phyloP scores from a whole-genome alignment of 169 alveolate genomes.

The Miamiensis avidus region DNA sequence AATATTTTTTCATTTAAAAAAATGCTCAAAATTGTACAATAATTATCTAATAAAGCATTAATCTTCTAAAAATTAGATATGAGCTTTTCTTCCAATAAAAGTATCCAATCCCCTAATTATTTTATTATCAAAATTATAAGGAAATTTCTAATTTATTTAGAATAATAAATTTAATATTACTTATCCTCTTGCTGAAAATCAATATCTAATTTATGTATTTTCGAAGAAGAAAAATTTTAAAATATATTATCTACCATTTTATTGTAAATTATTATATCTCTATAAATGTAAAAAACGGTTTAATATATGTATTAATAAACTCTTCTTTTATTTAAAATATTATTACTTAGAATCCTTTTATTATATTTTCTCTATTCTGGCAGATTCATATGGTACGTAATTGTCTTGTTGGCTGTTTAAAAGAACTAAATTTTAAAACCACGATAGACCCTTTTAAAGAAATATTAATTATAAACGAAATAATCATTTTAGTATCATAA shows the following conservation, averaged over 20 bases:
- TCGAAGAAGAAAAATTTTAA: slow-evolving; percentile 62
- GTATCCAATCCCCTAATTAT: slow-evolving; percentile 73
- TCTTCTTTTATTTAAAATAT: slow-evolving; percentile 52
- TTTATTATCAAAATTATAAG: slow-evolving; percentile 21
- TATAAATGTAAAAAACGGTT: slow-evolving; percentile 43
- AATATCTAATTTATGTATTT: slow-evolving; percentile 82
- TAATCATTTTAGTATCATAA: slow-evolving; percentile 39
- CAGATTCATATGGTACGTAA: slow-evolving; percentile 92
- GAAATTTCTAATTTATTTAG: background rate
- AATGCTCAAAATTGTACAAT: slow-evolving; percentile 36
- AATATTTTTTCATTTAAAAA: slow-evolving; percentile 32
- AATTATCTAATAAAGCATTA: slow-evolving; percentile 85
- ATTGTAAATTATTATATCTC: slow-evolving; percentile 46
- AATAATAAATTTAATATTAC: slow-evolving; percentile 21
- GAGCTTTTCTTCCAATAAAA: slow-evolving; percentile 96
- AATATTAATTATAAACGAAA: slow-evolving; percentile 12
- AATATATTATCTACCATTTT: slow-evolving; percentile 87
- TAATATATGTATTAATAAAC: background rate
- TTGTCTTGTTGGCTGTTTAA: slow-evolving; percentile 87
- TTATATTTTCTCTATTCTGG: slow-evolving; percentile 76
- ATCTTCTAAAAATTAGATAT: slow-evolving; percentile 91
- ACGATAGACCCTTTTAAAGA: slow-evolving; percentile 18
- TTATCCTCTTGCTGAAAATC: slow-evolving; percentile 84
- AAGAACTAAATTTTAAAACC: slow-evolving; percentile 85
- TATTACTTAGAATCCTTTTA: background rate